Evolutionary conservation across 2,329 filamentous ascomycete genomes (phyloP).

Genomic region (Colletotrichum lentis): DNA sequence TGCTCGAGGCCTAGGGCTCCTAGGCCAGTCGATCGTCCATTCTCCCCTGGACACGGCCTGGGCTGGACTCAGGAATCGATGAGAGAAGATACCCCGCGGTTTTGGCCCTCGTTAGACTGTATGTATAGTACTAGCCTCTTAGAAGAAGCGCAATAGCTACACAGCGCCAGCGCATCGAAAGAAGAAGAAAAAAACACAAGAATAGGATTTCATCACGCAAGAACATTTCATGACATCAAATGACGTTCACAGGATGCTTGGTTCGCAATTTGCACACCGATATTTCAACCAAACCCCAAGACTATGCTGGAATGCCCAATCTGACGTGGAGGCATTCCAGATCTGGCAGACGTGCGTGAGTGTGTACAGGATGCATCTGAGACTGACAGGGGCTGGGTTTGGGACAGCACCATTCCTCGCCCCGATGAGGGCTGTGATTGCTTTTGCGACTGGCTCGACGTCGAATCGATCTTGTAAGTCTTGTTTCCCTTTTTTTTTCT

Average conservation of each 20-base stretch:
- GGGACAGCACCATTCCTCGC: constrained; percentile 25
- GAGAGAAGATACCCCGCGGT: constrained; percentile 37
- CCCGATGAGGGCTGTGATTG: constrained; percentile 5
- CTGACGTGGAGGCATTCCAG: constrained; percentile 32
- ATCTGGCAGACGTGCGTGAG: constrained; percentile 26
- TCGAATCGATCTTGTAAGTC: not conserved
- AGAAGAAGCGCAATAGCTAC: constrained; percentile 20
- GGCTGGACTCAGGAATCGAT: constrained; percentile 36
- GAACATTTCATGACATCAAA: constrained; percentile 13
- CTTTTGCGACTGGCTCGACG: constrained; percentile 1
- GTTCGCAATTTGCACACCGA: constrained; percentile 1
- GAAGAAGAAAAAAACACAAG: not conserved
- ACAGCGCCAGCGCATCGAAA: constrained; percentile 24
- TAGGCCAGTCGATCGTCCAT: constrained; percentile 9
- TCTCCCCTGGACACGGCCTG: constrained; percentile 20
- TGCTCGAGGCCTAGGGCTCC: constrained; percentile 23
- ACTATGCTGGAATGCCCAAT: constrained; percentile 5
- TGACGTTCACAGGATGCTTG: not conserved
- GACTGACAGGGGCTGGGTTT: constrained; percentile 28
- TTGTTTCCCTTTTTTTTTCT: too few species aligned
- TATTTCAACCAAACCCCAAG: not conserved
- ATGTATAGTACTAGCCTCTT: constrained; percentile 25
- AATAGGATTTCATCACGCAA: constrained; percentile 2
- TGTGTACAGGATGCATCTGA: constrained; percentile 34
- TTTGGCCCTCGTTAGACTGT: constrained; percentile 33